Evolutionary conservation across 1,139 yeast species (phyloP).

Genomic region (Suhomyces taliae): DNA sequence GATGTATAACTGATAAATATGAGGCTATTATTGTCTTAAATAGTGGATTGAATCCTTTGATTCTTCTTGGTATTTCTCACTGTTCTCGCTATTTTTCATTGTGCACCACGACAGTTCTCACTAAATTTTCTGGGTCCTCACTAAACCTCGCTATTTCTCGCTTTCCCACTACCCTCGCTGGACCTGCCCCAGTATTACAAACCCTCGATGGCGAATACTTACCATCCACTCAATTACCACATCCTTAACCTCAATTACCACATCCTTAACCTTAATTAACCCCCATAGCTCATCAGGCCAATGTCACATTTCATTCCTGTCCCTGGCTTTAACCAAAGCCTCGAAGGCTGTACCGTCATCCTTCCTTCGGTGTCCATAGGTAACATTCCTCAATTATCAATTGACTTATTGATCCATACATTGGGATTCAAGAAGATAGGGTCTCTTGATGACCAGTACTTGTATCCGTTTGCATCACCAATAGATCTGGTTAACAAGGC

Average conservation of each 20-base stretch:
- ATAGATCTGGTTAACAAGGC: slow-evolving; percentile 42
- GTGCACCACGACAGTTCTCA: no score
- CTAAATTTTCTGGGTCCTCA: no score
- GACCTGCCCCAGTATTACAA: no score
- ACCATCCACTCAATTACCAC: not conserved
- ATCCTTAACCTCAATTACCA: not conserved
- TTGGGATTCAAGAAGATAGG: slow-evolving; percentile 52
- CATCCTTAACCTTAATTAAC: not conserved
- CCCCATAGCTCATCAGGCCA: not conserved
- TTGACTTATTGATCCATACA: slow-evolving; percentile 72
- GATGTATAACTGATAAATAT: no score
- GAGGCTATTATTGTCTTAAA: no score
- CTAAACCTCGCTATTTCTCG: no score
- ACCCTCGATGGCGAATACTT: not conserved
- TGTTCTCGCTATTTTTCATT: no score
- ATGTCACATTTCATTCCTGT: slow-evolving; percentile 3
- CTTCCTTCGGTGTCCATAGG: slow-evolving; percentile 85
- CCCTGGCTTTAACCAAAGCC: slow-evolving; percentile 27
- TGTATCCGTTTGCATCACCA: slow-evolving; percentile 87
- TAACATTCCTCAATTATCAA: slow-evolving; percentile 82
- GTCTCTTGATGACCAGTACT: slow-evolving; percentile 54
- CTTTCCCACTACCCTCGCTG: no score
- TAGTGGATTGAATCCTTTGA: no score
- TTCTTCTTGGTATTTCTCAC: no score
- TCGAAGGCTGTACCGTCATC: slow-evolving; percentile 52